Base-by-base conservation (phyloP, 495 filamentous ascomycete species). In the Neurospora sp. region DNA sequence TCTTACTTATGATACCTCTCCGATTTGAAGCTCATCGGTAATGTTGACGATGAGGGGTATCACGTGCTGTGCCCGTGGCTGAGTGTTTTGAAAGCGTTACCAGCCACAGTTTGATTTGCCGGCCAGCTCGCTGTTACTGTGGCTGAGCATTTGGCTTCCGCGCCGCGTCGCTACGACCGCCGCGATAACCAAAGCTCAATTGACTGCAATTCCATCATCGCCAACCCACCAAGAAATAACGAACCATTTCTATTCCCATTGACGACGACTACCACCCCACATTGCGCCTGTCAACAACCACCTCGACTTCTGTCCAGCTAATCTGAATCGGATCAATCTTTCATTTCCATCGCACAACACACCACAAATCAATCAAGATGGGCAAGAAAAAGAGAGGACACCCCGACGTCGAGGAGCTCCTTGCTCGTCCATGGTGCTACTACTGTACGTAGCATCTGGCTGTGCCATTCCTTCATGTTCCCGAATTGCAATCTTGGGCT, bases 341-440 rank as follows among this genome's bases (percentile, higher is more conserved):
- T 5, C 2, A 8, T 61, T 27, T 61, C 12, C 2, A 37, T 65
- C 27, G 27, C 22, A 31, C 27, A 61, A 61, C 31, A 2, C 1
- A 61, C 53, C 2, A 37, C 16, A 42, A 22, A 69, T 38, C 40
- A 12, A n/a, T 22, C 69, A 74, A 27, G 70, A 96, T 96, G 90
- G 91, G 90, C 73, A 97, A 96, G 82, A 92, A 92, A 83, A 96
- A 94, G 85, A 89, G 92, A 80, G 88, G 88, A 73, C 91, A 92
- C 78, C 94, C 94, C 65, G 89, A 93, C 74, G 81, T 97, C 76
- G 92, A 98, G 78, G 94, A 98, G 83, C 85, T 97, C 69, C 86
- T 98, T 39, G 86, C 86, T 71, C 91, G 95, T 65, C 92, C 96
- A 46, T 98, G 94, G 94, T 99, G 96, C 85, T 99, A 97, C 82